These are phyloP conservation scores for Anisodus tanguticus DNA, from an alignment of 257 asterid species.

Conservation along the genomic window DNA sequence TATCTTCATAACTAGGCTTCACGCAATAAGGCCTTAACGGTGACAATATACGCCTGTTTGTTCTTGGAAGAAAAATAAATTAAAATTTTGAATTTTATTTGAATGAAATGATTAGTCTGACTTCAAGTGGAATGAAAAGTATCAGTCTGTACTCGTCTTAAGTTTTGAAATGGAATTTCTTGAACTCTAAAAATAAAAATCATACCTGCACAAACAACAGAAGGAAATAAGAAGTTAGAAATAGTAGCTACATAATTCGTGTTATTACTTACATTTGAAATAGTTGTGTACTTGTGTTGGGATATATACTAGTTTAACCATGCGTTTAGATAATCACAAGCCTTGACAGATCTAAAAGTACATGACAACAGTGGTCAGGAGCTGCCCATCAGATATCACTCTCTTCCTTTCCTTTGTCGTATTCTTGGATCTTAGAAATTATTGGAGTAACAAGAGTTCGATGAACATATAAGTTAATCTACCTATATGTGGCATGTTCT, in stretches of 20 bases:
- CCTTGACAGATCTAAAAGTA: too few species aligned
- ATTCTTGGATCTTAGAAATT: not conserved
- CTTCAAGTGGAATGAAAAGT: too few species aligned
- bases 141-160: too few species aligned
- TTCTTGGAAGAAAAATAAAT: too few species aligned
- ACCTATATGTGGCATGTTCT: not conserved
- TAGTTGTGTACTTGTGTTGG: not conserved
- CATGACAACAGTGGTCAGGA: not conserved
- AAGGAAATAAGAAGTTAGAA: not conserved
- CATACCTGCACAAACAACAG: not conserved
- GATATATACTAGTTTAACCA: not conserved
- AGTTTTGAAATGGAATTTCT: too few species aligned
- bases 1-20: too few species aligned
- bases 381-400: not conserved
- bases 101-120: too few species aligned
- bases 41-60: too few species aligned
- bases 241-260: not conserved
- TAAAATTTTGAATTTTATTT: too few species aligned
- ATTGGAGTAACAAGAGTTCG: not conserved
- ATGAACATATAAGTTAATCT: not conserved
- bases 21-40: too few species aligned
- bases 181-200: too few species aligned
- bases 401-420: not conserved
- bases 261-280: not conserved
- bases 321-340: too few species aligned